Evolutionary conservation across 129 eudicot genomes (phyloP).

Genomic region (Escallonia rubra): DNA sequence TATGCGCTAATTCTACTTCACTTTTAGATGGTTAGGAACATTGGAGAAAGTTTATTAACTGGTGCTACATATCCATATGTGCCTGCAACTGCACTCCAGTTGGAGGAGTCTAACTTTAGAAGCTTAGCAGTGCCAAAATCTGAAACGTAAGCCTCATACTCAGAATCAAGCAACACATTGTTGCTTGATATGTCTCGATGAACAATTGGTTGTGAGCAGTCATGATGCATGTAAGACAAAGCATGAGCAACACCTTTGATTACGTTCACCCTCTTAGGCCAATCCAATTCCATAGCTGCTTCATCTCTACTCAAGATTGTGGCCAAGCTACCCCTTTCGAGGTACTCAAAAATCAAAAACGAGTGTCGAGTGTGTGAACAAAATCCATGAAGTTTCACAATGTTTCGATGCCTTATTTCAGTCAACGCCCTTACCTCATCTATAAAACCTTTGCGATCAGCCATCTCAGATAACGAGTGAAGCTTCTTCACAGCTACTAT

Average conservation of each 20-base stretch:
- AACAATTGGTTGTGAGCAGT: conserved; percentile 26
- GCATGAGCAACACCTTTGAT: conserved; percentile 32
- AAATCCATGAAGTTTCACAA: conserved; percentile 32
- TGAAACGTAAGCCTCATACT: conserved; percentile 21
- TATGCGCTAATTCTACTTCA: too few relatives aligned
- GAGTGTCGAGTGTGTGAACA: conserved; percentile 30
- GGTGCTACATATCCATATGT: not conserved
- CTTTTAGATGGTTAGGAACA: too few relatives aligned
- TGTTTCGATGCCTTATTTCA: conserved; percentile 28
- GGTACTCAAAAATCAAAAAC: conserved; percentile 23
- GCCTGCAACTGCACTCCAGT: conserved; percentile 28
- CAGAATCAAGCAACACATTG: conserved; percentile 29
- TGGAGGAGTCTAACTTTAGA: conserved; percentile 22
- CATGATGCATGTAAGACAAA: conserved; percentile 39
- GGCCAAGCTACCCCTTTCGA: conserved; percentile 16
- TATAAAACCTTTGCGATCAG: conserved; percentile 6
- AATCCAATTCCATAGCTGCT: conserved; percentile 10
- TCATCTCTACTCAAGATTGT: conserved; percentile 11
- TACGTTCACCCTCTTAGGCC: conserved; percentile 32
- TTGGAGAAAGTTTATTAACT: not conserved
- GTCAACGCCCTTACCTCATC: conserved; percentile 25
- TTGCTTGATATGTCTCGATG: conserved; percentile 45
- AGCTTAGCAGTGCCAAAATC: conserved; percentile 39
- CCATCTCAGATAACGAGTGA: not conserved
- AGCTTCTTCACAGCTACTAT: conserved; percentile 38